phyloP scores from a whole-genome alignment of 306 rosid genomes.

The Astragalus glycyphyllos region DNA sequence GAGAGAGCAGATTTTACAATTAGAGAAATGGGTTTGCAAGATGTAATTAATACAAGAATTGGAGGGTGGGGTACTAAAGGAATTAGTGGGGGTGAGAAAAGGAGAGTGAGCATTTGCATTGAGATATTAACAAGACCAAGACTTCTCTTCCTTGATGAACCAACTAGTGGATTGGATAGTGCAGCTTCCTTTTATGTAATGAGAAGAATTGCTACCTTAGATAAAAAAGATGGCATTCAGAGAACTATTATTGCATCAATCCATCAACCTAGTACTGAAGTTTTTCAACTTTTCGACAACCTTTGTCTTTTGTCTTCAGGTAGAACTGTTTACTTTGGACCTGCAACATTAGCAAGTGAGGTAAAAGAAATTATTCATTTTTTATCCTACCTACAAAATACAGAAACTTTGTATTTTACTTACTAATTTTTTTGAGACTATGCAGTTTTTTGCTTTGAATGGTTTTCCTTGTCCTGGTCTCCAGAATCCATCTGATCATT shows the following conservation, averaged over 20 bases:
- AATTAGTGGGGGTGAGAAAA: not conserved
- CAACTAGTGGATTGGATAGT: slow-evolving; percentile 66
- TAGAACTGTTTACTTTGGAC: slow-evolving; percentile 6
- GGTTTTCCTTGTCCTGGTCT: slow-evolving; percentile 3
- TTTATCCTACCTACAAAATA: no score
- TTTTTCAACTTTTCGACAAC: slow-evolving; percentile 5
- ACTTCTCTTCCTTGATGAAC: slow-evolving; percentile 70
- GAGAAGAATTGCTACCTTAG: slow-evolving; percentile 7
- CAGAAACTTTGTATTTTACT: not conserved
- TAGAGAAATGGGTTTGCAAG: not conserved
- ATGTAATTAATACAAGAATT: not conserved
- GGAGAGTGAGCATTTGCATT: no score
- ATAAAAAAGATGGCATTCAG: not conserved
- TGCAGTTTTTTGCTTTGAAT: slow-evolving; percentile 6
- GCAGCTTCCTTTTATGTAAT: slow-evolving; percentile 14
- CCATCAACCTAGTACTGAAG: no score
- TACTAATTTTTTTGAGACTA: not conserved
- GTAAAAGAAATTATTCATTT: no score
- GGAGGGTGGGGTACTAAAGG: not conserved
- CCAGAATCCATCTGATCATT: slow-evolving; percentile 4
- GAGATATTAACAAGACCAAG: slow-evolving; percentile 60
- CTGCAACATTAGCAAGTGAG: not conserved
- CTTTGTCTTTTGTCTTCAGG: slow-evolving; percentile 20
- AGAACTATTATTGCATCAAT: not conserved
- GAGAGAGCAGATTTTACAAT: not conserved